Conservation (phyloP, 2,329 filamentous ascomycete species). For the Fusarium sp. region DNA sequence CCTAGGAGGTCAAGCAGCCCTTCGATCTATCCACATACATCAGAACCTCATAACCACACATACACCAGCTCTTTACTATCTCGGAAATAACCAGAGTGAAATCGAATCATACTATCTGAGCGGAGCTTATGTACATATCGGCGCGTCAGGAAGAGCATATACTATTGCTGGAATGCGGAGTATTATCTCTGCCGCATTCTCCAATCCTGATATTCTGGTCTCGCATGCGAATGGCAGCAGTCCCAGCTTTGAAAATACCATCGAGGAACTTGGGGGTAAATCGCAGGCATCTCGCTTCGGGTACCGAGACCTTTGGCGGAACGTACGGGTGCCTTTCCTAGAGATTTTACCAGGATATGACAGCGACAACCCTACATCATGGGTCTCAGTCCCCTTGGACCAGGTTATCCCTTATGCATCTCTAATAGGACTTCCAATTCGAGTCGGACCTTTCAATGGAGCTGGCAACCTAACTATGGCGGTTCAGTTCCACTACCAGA, state of each 20-base stretch:
- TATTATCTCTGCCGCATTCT: background rate
- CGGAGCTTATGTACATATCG: accelerated
- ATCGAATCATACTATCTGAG: background rate
- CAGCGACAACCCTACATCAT: background rate
- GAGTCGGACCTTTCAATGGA: background rate
- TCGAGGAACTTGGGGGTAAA: background rate
- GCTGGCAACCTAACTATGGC: background rate
- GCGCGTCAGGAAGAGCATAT: accelerated
- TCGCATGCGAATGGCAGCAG: background rate
- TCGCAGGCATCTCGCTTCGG: background rate
- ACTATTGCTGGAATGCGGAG: background rate
- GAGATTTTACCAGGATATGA: background rate
- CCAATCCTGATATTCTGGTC: background rate
- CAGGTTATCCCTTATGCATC: background rate
- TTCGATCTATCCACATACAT: background rate
- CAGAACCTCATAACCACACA: background rate
- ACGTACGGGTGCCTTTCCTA: slow-evolving; percentile 1
- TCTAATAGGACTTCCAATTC: slow-evolving; percentile 1
- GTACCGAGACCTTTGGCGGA: background rate
- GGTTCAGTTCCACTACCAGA: no score
- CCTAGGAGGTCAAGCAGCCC: slow-evolving; percentile 1
- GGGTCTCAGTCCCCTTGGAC: background rate
- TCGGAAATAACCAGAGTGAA: background rate
- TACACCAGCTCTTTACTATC: background rate
- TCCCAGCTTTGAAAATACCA: background rate